These are phyloP conservation scores for Prunus mira DNA, from an alignment of 306 rosid species.

Conservation along the genomic window DNA sequence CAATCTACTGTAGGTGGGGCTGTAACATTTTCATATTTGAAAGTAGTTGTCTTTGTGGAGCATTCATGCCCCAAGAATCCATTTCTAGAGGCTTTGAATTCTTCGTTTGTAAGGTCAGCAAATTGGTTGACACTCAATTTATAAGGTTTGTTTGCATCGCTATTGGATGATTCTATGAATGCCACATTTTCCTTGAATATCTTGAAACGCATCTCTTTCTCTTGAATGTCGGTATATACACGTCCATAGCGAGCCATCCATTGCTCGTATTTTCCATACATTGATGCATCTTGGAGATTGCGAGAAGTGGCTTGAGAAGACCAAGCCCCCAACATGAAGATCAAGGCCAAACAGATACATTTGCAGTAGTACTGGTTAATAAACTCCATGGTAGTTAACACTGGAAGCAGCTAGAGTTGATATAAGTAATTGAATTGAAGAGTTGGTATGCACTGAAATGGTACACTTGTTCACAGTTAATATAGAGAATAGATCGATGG, in stretches of 20 bases:
- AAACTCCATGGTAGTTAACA: neutral
- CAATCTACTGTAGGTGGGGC: constrained; percentile 35
- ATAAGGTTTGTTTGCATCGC: constrained; percentile 14
- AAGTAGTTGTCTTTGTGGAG: constrained; percentile 32
- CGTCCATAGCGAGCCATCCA: constrained; percentile 4
- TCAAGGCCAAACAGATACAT: neutral
- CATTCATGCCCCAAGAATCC: constrained; percentile 26
- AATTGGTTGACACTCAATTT: constrained; percentile 22
- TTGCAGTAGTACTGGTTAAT: neutral
- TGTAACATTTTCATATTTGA: constrained; percentile 30
- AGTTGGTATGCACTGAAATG: neutral
- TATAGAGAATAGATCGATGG: neutral
- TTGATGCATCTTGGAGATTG: neutral
- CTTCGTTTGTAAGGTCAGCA: constrained; percentile 29
- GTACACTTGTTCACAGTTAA: neutral
- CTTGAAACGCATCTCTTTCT: constrained; percentile 24
- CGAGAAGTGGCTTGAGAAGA: neutral
- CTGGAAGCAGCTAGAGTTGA: neutral
- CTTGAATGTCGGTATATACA: constrained; percentile 13
- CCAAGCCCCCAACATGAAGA: neutral
- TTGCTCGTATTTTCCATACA: neutral
- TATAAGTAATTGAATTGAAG: neutral
- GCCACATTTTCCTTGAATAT: constrained; percentile 30
- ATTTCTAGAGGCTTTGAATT: constrained; percentile 11
- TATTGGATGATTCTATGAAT: constrained; percentile 25